Percentiles rank a stretch among this genome's conserved stretches.
Evolutionary conservation across 2,329 filamentous ascomycete genomes (phyloP).

Genomic region (Fusarium guadeloupense): DNA sequence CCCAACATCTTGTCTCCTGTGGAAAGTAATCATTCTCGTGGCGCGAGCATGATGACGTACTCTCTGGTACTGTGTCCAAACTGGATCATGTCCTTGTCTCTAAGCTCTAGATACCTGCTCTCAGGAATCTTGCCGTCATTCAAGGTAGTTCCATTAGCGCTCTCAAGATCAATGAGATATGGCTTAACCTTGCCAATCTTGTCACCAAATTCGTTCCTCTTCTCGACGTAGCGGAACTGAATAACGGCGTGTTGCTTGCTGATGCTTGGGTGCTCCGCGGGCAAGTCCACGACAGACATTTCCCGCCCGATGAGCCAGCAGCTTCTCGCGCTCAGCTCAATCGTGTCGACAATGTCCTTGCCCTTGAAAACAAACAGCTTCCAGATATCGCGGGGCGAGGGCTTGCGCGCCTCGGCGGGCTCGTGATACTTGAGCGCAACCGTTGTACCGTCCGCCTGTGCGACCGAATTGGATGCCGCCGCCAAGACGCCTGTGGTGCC

Average conservation of each 20-base stretch:
- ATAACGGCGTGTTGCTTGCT: constrained; percentile 96
- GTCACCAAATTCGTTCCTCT: constrained; percentile 87
- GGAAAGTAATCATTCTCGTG: constrained; percentile 50
- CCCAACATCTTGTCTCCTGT: background rate
- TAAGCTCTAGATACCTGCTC: constrained; percentile 84
- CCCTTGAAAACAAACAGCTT: constrained; percentile 94
- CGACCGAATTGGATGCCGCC: constrained; percentile 82
- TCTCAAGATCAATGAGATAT: constrained; percentile 93
- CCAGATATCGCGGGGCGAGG: constrained; percentile 81
- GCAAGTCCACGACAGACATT: constrained; percentile 79
- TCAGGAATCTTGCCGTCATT: constrained; percentile 79
- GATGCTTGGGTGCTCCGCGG: constrained; percentile 88
- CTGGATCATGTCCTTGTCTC: constrained; percentile 86
- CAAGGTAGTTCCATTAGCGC: constrained; percentile 86
- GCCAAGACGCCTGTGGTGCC: constrained; percentile 82
- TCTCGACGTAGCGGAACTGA: constrained; percentile 88
- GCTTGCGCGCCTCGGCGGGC: constrained; percentile 90
- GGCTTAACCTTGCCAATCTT: constrained; percentile 81
- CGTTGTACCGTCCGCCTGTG: constrained; percentile 75
- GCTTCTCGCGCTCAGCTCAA: constrained; percentile 78
- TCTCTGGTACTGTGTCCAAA: constrained; percentile 91
- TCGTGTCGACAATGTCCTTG: constrained; percentile 79
- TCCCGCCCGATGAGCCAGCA: constrained; percentile 94
- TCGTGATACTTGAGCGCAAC: constrained; percentile 96
- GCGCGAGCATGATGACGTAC: constrained; percentile 91